These are phyloP conservation scores for Colletotrichum sublineola DNA, from an alignment of 2,329 filamentous ascomycete species.

Conservation along the genomic window DNA sequence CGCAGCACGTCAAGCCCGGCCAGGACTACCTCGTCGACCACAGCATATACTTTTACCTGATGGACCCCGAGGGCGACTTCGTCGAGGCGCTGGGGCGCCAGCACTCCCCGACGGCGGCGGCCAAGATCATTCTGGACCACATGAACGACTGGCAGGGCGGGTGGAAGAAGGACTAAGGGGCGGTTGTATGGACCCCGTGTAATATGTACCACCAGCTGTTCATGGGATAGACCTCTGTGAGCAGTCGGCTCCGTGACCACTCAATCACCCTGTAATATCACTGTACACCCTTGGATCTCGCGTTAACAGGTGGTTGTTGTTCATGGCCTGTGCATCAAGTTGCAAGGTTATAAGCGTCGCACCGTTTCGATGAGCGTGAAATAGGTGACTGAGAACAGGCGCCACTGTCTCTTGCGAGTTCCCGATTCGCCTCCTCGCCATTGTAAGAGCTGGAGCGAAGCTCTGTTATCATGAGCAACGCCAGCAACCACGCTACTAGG, in stretches of 20 bases:
- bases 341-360: too few relatives aligned
- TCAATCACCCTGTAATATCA: slow-evolving; percentile 40
- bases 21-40: slow-evolving; percentile 99
- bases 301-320: too few relatives aligned
- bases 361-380: too few relatives aligned
- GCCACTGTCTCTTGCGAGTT: too few relatives aligned
- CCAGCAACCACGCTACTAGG: too few relatives aligned
- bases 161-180: slow-evolving; percentile 38
- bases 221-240: slow-evolving; percentile 34
- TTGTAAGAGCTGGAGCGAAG: background rate
- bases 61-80: slow-evolving; percentile 98
- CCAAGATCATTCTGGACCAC: slow-evolving; percentile 86
- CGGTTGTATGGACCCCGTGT: slow-evolving; percentile 17
- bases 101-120: slow-evolving; percentile 89
- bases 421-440: too few relatives aligned
- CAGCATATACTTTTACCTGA: slow-evolving; percentile 99
- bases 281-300: background rate
- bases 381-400: too few relatives aligned
- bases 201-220: slow-evolving; percentile 39
- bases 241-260: slow-evolving; percentile 36
- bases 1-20: slow-evolving; percentile 86
- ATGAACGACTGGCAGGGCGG: slow-evolving; percentile 72
- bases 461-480: background rate
- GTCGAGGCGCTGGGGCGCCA: slow-evolving; percentile 96
- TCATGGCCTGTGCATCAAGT: too few relatives aligned